Conservation (phyloP, 495 filamentous ascomycete genomes). For the Trichocladium antarcticum region DNA sequence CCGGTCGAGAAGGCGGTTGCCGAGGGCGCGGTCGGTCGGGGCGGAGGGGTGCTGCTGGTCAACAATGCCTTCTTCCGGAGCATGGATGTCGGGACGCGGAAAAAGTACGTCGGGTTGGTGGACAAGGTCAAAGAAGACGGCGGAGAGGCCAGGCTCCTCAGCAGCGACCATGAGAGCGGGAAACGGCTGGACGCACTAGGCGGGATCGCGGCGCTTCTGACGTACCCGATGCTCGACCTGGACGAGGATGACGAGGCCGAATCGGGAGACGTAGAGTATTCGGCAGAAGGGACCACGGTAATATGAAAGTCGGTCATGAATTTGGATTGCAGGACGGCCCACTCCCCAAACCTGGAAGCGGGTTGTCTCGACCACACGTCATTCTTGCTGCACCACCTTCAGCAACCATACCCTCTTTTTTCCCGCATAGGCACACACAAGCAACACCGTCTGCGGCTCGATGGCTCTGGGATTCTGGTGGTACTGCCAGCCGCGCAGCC, state of each 20-base stretch:
- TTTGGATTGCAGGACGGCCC: too few species aligned
- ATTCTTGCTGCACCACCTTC: too few species aligned
- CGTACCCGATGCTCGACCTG: constrained; percentile 70
- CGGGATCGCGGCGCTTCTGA: constrained; percentile 80
- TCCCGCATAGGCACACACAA: too few species aligned
- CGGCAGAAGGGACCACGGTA: constrained; percentile 20
- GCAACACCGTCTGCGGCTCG: too few species aligned
- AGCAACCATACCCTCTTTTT: too few species aligned
- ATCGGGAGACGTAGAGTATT: constrained; percentile 4
- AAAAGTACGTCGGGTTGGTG: constrained; percentile 72
- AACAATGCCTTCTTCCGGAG: constrained; percentile 77
- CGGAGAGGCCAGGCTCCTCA: constrained; percentile 77
- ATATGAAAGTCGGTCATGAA: constrained; percentile 29
- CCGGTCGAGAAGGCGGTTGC: constrained; percentile 80
- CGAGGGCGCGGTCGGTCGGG: constrained; percentile 78
- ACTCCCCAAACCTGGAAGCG: too few species aligned
- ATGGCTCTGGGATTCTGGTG: too few species aligned
- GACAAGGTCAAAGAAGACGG: constrained; percentile 86
- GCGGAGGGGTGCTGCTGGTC: constrained; percentile 74
- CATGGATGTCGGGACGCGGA: constrained; percentile 67
- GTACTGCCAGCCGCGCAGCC: too few species aligned
- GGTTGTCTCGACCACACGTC: too few species aligned
- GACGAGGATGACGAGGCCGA: constrained; percentile 58
- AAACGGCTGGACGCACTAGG: constrained; percentile 74
- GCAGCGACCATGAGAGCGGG: constrained; percentile 90